Percentiles rank a stretch among this genome's conserved stretches.
Conservation (phyloP, 768 basidiomycete species). For the Scleroderma bovista region DNA sequence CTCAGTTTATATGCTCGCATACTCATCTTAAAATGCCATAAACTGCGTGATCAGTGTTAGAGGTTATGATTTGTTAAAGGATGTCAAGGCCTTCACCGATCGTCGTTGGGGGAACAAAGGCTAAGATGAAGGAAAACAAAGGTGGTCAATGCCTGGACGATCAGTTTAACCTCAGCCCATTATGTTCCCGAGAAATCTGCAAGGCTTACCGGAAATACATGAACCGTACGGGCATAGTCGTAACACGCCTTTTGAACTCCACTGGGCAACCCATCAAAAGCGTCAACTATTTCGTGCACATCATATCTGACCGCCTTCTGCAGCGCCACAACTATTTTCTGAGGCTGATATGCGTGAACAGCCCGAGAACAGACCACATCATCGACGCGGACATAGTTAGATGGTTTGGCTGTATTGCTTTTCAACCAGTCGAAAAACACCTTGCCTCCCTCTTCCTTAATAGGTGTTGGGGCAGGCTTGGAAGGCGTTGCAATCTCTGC, state of each 20-base stretch:
- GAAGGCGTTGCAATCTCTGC: background rate
- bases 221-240: conserved; percentile 13
- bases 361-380: conserved; percentile 19
- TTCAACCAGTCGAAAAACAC: background rate
- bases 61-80: background rate
- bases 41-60: conserved; percentile 14
- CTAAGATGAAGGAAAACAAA: conserved; percentile 23
- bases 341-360: conserved; percentile 20
- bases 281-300: conserved; percentile 14
- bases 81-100: conserved; percentile 7
- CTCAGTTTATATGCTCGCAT: conserved; percentile 15
- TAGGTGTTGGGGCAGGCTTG: conserved; percentile 3
- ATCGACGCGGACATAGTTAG: conserved; percentile 16
- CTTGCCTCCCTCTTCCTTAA: background rate
- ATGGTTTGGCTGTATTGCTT: conserved; percentile 1
- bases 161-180: background rate
- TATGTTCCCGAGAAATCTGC: conserved; percentile 13
- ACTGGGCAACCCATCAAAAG: conserved; percentile 6
- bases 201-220: conserved; percentile 1
- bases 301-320: conserved; percentile 18
- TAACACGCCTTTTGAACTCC: conserved; percentile 14
- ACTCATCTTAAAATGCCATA: conserved; percentile 5
- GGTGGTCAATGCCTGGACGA: conserved; percentile 16
- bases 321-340: conserved; percentile 11
- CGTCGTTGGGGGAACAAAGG: conserved; percentile 15